Percentiles rank a stretch among this genome's conserved stretches.
Conservation (phyloP, 108 stramenopile genomes). For the Skeletonema grethae region DNA sequence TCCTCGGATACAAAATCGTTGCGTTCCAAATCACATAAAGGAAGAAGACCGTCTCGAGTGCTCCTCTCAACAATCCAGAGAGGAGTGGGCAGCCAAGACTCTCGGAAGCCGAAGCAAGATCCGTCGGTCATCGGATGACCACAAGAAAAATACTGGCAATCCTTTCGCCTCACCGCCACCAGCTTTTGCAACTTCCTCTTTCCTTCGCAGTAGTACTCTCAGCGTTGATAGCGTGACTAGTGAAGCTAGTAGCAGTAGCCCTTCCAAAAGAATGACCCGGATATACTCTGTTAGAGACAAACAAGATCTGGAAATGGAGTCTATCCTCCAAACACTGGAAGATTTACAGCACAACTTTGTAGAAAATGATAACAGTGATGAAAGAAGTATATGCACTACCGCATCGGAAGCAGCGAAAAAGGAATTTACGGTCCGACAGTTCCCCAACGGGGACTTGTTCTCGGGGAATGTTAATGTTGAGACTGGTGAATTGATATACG, state of each 20-base stretch:
- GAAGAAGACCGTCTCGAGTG: background rate
- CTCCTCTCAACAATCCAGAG: background rate
- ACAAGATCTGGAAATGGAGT: background rate
- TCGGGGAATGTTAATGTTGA: constrained; percentile 31
- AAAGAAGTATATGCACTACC: background rate
- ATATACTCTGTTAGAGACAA: background rate
- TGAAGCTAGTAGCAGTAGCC: constrained; percentile 1
- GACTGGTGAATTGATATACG: constrained; percentile 32
- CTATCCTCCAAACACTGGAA: background rate
- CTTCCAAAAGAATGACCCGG: background rate
- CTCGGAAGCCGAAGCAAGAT: background rate
- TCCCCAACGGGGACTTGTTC: constrained; percentile 49
- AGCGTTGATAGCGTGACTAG: background rate
- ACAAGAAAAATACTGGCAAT: background rate
- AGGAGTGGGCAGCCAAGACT: constrained; percentile 5
- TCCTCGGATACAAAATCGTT: background rate
- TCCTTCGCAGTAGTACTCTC: background rate
- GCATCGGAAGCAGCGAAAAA: constrained; percentile 1
- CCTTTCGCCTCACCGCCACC: background rate
- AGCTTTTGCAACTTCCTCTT: background rate
- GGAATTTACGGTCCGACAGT: constrained; percentile 30
- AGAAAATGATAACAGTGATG: constrained; percentile 4
- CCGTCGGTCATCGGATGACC: background rate
- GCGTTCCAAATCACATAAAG: background rate
- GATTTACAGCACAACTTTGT: constrained; percentile 2